Base-by-base conservation (phyloP, 768 basidiomycete species). In the Gloeopeniophorella convolvens region DNA sequence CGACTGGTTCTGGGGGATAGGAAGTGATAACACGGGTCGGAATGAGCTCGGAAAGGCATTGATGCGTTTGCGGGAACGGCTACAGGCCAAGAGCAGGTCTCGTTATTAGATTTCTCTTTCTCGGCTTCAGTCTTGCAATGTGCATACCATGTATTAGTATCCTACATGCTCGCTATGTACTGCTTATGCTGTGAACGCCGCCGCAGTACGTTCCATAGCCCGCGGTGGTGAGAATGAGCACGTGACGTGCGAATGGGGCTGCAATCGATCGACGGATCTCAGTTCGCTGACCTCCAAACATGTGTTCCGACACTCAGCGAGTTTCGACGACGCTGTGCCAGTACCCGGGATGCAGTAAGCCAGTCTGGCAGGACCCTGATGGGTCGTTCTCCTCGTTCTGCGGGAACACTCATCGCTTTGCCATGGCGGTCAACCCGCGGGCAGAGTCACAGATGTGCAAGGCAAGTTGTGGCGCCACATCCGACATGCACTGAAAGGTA, bases 1-100 rank as follows among this genome's bases (percentile, higher is more conserved):
- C 43, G 70, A 73, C 52, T 61, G 66, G 39, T 71, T 72, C 56
- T 74, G 72, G 71, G 72, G 71, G 24, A 54, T 70, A 48, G 71
- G 72, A 40, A 59, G 60, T 39, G 63, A 72, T 20, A 59, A 63
- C 40, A 59, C 60, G 50, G 72, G 71, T 34, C 59, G 65, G 55
- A 72, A 72, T 48, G 68, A 72, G 54, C 60, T 74, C 15, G 72
- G 71, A 20, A 71, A 69, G 54, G 66, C 71, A 41, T 66, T 72
- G 34, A 64, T 65, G 48, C 66, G 68, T 48, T 57, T 72, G 48
- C 66, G 71, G 59, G 57, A 52, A 50, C 60, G 58, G 47, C 54
- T 70, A 57, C 63, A 62, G 43, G 58, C 56, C 56, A 59, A 59
- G 46, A 54, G 37, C 42, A 54, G 46, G 41, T 5, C 12, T 8